These are phyloP conservation scores for Hypsizygus marmoreus DNA, from an alignment of 768 basidiomycete species.

Conservation along the genomic window DNA sequence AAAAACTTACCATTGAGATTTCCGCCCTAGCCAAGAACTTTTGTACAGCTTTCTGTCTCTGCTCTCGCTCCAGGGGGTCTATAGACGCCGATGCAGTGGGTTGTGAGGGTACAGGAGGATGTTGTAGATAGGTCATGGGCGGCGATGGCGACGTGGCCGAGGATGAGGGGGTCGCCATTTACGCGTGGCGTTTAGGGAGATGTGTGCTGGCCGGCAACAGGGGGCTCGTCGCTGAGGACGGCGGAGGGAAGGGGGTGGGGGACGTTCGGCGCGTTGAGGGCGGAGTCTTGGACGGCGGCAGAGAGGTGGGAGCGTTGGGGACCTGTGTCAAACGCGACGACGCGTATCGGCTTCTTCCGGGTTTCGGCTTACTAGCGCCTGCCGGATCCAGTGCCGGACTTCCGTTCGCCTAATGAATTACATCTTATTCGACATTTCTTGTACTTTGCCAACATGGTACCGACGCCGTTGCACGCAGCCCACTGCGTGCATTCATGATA, in stretches of 20 bases:
- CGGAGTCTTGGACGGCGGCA: constrained; percentile 26
- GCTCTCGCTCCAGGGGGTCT: constrained; percentile 55
- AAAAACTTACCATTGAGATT: constrained; percentile 70
- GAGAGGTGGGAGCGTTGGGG: constrained; percentile 33
- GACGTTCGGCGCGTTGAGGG: constrained; percentile 37
- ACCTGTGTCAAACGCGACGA: constrained; percentile 50
- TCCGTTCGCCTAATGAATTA: constrained; percentile 22
- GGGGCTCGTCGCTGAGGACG: constrained; percentile 32
- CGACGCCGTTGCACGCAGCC: neutral
- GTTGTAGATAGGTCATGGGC: constrained; percentile 62
- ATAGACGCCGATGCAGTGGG: constrained; percentile 31
- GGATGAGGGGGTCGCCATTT: constrained; percentile 80
- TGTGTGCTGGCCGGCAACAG: constrained; percentile 20
- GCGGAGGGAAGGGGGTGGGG: constrained; percentile 36
- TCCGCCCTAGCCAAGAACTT: constrained; percentile 81
- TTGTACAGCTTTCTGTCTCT: constrained; percentile 67
- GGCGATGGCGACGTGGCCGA: constrained; percentile 84
- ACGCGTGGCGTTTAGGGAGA: constrained; percentile 33
- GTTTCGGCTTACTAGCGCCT: constrained; percentile 38
- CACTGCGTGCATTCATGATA: neutral
- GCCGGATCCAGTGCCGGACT: constrained; percentile 29
- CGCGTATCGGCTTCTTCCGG: constrained; percentile 55
- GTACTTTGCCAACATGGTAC: neutral
- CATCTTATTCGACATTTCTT: constrained; percentile 1
- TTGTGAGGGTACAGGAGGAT: constrained; percentile 41